These are phyloP conservation scores for Gossypium davidsonii DNA, from an alignment of 441 rosid species.

Conservation along the genomic window DNA sequence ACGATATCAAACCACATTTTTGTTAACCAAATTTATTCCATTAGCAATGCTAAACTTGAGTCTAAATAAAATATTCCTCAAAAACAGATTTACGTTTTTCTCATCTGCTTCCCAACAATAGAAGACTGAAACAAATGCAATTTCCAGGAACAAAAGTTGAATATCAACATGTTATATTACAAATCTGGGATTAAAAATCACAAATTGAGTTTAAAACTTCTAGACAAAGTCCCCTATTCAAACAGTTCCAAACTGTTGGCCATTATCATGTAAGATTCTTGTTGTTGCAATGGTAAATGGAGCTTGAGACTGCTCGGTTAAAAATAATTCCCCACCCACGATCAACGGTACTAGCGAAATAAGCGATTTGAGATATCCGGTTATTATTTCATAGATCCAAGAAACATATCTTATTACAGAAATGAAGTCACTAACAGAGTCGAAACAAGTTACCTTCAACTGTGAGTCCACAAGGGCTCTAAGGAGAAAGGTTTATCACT, in stretches of 20 bases:
- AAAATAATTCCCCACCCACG: background rate
- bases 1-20: background rate
- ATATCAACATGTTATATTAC: background rate
- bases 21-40: background rate
- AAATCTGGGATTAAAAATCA: background rate
- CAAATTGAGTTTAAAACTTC: background rate
- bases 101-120: background rate
- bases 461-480: constrained; percentile 72
- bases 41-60: background rate
- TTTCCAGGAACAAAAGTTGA: background rate
- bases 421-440: background rate
- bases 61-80: background rate
- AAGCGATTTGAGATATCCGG: background rate
- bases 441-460: constrained; percentile 26
- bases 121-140: background rate
- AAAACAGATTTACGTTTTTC: background rate
- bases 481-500: constrained; percentile 52
- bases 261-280: background rate
- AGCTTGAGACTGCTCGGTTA: background rate
- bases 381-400: background rate
- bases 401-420: background rate
- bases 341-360: background rate
- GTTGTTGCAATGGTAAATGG: background rate
- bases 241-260: background rate
- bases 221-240: background rate